Base-by-base conservation (phyloP, 352 stramenopile genomes). In the Phytophthora idaei region DNA sequence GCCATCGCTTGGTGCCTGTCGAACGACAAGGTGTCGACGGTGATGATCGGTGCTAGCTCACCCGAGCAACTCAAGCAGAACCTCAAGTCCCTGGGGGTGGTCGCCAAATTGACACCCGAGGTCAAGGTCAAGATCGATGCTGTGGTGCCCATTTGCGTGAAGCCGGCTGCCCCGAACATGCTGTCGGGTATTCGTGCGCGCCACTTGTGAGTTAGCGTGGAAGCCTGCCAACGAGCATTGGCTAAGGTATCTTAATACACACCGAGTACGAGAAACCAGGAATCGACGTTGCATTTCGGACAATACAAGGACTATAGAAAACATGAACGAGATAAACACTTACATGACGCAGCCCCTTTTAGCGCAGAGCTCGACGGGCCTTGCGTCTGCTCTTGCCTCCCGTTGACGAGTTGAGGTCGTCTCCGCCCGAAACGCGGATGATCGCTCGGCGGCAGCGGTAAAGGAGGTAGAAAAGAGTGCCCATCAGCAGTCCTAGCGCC, bases 391-490 rank as follows among this genome's bases (percentile, higher is more conserved):
- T 67, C 46, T 65, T 77, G 42, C 39, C 47, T 9, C 28, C 61
- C 11, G 34, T 64, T 21, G 64, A 60, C 50, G 45, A 59, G 9
- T 64, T 76, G 6, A 50, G 29, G 37, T 71, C 56, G 25, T 50
- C 60, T 25, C 61, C 54, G 9, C 37, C 42, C 1, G 67, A 60
- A 25, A 67, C 57, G 10, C 74, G 67, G 31, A 77, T 55, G 48
- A 91, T 67, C 3, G 83, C 80, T 57, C 77, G 74, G 39, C 76
- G 76, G 61, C 83, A 92, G 56, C 80, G 81, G 57, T 83, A 87
- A 32, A 80, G 69, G 41, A 82, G 71, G 61, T 87, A 92, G 41
- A 74, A 56, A 39, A 86, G 60, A 27, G 70, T 67, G 21, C 58
- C 50, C 36, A 87, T 53, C 25, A 91, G 45, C 8, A 82, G 15